Conservation (phyloP, 352 stramenopile genomes). For the Pythium volutum region DNA sequence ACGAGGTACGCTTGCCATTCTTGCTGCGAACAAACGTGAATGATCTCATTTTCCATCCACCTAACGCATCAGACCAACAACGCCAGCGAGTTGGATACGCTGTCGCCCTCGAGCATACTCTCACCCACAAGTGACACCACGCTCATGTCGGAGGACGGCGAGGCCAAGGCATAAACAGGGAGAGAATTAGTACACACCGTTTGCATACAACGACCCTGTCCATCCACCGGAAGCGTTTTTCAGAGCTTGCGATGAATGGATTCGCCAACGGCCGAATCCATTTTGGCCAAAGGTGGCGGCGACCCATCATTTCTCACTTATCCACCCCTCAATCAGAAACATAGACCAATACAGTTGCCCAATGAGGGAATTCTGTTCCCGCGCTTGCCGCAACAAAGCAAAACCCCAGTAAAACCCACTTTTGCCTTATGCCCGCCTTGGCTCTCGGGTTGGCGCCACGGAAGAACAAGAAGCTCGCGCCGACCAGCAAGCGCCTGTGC, state of each 20-base stretch:
- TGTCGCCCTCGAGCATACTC: slow-evolving; percentile 16
- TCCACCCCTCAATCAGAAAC: background rate
- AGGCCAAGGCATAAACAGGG: slow-evolving; percentile 14
- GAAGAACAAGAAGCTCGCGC: slow-evolving; percentile 6
- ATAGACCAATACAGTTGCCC: background rate
- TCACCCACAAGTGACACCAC: slow-evolving; percentile 19
- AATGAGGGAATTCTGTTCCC: slow-evolving; percentile 1
- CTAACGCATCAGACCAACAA: slow-evolving; percentile 4
- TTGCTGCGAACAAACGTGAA: too few species aligned
- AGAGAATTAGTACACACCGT: too few species aligned
- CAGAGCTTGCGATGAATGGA: too few species aligned
- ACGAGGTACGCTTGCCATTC: slow-evolving; percentile 25
- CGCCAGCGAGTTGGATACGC: slow-evolving; percentile 13
- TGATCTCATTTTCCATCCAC: too few species aligned
- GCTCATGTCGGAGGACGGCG: slow-evolving; percentile 19
- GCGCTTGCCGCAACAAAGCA: background rate
- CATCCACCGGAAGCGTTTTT: too few species aligned
- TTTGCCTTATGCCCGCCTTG: background rate
- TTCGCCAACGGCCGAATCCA: too few species aligned
- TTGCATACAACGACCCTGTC: too few species aligned
- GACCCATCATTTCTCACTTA: too few species aligned
- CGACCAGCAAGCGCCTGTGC: background rate
- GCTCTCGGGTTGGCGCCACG: slow-evolving; percentile 25
- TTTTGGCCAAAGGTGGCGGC: too few species aligned
- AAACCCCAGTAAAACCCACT: slow-evolving; percentile 22